Evolutionary conservation across 78 protist genomes (phyloP), one percentile per base, ranked within the genome.

Genomic region (Dictyostelium discoideum): DNA sequence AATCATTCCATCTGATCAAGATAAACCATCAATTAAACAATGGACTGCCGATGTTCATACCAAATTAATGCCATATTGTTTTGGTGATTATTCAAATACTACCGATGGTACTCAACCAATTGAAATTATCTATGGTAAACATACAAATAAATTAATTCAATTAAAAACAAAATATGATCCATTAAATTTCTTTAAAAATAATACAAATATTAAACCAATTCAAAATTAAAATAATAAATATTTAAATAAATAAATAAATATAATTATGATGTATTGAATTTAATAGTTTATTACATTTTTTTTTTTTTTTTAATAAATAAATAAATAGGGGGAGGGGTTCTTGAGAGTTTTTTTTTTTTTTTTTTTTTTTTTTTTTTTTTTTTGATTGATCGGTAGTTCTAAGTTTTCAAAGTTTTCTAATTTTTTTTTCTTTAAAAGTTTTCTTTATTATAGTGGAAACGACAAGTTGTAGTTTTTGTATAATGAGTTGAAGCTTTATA

Each of bases 401-500:
- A 16, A 16, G 5, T 16, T 54, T 50, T 11, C 10, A 44, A 44
- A 44, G 2, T 44, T 57, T 57, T 16, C 3, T 13, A 57, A 10
- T 20, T 20, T 60, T 20, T 60, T 20, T 60, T 9, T 60, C 5
- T 9, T 93, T 93, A 97, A 82, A 97, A 97, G 93, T 97, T 97
- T 87, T 97, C 98, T 78, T 97, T 97, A 69, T 97, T 57, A 73
- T 86, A 97, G 24, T 79, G 93, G 80, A 96, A 96, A 50, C 79
- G 32, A 57, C 93, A 86, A 10, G 86, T 73, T 24, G 96, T 85
- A 16, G 86, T 40, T 29, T 84, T 82, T 5, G 97, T 95, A 24
- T 65, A 88, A 7, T 87, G 77, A 44, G 50, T 50, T 63, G 76
- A 63, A 40, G 85, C 57, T 63, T 85, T 80, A 57, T 96, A 85